These are phyloP conservation scores for Rhododendron ovatum DNA, from an alignment of 148 eudicot species.

Conservation along the genomic window DNA sequence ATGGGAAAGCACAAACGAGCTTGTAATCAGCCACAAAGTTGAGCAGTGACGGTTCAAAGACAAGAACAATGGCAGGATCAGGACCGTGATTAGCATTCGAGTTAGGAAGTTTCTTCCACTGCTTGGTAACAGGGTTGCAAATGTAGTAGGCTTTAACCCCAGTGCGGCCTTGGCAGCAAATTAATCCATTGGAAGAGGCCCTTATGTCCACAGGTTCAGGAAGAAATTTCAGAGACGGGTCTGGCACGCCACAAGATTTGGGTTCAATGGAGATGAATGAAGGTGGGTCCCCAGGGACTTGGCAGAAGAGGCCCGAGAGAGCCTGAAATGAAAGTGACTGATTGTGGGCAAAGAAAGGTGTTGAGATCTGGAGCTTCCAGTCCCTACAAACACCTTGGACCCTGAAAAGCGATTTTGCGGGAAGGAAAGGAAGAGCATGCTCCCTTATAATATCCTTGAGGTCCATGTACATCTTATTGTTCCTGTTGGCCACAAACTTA, in stretches of 20 bases:
- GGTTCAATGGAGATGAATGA: conserved; percentile 40
- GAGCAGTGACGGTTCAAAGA: conserved; percentile 57
- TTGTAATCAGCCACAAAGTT: conserved; percentile 50
- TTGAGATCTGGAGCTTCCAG: conserved; percentile 51
- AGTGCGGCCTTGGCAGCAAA: conserved; percentile 46
- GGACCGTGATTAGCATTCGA: conserved; percentile 49
- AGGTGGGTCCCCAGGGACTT: conserved; percentile 21
- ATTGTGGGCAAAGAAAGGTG: conserved; percentile 55
- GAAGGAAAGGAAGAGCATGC: conserved; percentile 50
- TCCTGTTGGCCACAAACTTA: conserved; percentile 13
- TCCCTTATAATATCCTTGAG: conserved; percentile 51
- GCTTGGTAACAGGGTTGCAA: conserved; percentile 55
- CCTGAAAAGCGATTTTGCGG: conserved; percentile 57
- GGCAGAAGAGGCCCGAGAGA: conserved; percentile 50
- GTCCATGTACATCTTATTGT: conserved; percentile 41
- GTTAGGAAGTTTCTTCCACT: conserved; percentile 49
- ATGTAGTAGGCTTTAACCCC: conserved; percentile 47
- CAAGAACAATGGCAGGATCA: conserved; percentile 38
- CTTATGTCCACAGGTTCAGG: conserved; percentile 45
- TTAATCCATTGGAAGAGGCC: conserved; percentile 55
- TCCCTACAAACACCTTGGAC: conserved; percentile 47
- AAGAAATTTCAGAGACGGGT: conserved; percentile 41
- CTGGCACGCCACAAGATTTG: conserved; percentile 54
- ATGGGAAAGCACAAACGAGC: conserved; percentile 44
- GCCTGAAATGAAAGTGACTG: conserved; percentile 37